Base-by-base conservation (phyloP, 768 basidiomycete genomes). In the Podaxis rugospora region DNA sequence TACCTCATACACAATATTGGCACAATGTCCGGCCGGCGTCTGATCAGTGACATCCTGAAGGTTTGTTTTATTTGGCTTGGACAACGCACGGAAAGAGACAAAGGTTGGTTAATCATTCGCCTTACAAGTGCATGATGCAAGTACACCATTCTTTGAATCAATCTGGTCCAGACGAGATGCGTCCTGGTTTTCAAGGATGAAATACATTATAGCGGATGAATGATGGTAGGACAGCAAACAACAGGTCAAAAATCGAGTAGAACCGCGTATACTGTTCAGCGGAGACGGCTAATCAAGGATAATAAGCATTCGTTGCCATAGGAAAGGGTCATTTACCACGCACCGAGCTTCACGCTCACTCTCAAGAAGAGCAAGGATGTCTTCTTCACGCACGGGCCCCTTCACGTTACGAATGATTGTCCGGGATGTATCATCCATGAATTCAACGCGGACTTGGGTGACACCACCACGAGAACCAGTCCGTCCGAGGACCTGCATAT, bases 391-490 rank as follows among this genome's bases (percentile, higher is more conserved):
- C 62, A 98, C 95, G 63, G 97, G 96, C 0, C 97, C 97, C 78
- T 98, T 98, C 67, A 98, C 96, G 80, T 99, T 99, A 56, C 96
- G 92, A 77, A 98, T 96, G 77, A 99, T 97, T 66, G 92, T 90
- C 69, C 96, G 91, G 66, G 88, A 86, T 58, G 92, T 86, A 75
- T 98, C 95, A 75, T 98, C 96, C 90, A 98, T 89, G 82, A 99
- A 97, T 74, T 98, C 97, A 67, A 99, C 97, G 67, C 96, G 93
- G 78, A 98, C 95, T 82, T 98, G 95, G 63, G 95, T 98, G 70
- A 98, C 95, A 80, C 96, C 96, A 79, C 96, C 96, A 74, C 96
- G 93, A 69, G 95, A 98, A 64, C 96, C 96, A 73, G 97, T 99
- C 71, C 97, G 89, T 71, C 97, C 97, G 70, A 98, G 89, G 75